A percentile compares a stretch with the other conserved stretches of the same genome.
These are phyloP conservation scores for Begonia masoniana DNA, from an alignment of 306 rosid species.

Conservation along the genomic window DNA sequence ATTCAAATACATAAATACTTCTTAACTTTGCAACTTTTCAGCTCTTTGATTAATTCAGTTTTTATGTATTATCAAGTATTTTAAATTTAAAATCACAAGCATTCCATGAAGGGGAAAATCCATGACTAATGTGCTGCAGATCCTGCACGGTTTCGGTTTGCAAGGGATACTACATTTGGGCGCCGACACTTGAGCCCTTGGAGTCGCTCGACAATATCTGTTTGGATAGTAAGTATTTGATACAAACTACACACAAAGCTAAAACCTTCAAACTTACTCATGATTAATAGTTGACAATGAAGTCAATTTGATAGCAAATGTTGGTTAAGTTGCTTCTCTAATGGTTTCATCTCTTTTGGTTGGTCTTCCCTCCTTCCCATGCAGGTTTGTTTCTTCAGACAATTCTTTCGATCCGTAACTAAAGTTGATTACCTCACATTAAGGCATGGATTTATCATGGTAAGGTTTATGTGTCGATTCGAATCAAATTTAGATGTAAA, in stretches of 20 bases:
- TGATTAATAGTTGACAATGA: not conserved
- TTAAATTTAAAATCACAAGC: no score
- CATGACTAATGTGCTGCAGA: constrained; percentile 23
- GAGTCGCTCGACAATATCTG: constrained; percentile 40
- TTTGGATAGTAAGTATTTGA: constrained; percentile 49
- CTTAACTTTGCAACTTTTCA: not conserved
- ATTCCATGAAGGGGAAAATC: no score
- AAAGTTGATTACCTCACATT: constrained; percentile 63
- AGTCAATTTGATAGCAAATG: not conserved
- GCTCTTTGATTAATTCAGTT: not conserved
- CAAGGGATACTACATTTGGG: constrained; percentile 84
- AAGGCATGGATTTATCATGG: constrained; percentile 78
- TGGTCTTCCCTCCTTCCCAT: no score
- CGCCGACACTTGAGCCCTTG: constrained; percentile 52
- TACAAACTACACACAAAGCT: not conserved
- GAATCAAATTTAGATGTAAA: not conserved
- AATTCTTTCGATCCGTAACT: constrained; percentile 49
- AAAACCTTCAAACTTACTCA: constrained; percentile 4
- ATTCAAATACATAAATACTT: not conserved
- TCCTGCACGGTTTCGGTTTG: constrained; percentile 72
- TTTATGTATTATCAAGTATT: no score
- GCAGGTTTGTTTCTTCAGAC: constrained; percentile 84
- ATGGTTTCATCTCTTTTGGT: no score
- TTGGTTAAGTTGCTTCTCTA: no score
- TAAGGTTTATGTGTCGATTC: constrained; percentile 16